phyloP scores from a whole-genome alignment of 345 rosid genomes.

The Populus ilicifolia region DNA sequence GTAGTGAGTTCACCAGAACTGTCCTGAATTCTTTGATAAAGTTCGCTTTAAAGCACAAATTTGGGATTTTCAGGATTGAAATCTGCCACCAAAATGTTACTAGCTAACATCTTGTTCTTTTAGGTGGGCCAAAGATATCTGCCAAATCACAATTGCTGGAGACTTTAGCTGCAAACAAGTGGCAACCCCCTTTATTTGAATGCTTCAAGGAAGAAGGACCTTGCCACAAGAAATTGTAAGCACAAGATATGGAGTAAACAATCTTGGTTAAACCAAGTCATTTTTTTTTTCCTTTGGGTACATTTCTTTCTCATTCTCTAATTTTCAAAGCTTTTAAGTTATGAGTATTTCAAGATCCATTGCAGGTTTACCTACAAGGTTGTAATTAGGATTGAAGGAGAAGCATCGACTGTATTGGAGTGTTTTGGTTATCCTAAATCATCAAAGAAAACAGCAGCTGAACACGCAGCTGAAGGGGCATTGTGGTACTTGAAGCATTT shows the following conservation, averaged over 20 bases:
- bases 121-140: conserved; percentile 25
- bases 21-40: neutral
- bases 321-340: neutral
- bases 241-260: neutral
- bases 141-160: conserved; percentile 44
- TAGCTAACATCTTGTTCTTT: neutral
- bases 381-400: conserved; percentile 31
- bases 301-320: no score
- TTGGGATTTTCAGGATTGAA: neutral
- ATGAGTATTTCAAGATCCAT: neutral
- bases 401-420: conserved; percentile 27
- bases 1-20: no score
- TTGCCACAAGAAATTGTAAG: conserved; percentile 44
- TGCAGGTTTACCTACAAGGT: conserved; percentile 49
- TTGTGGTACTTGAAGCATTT: conserved; percentile 53
- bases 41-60: conserved; percentile 9
- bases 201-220: conserved; percentile 52
- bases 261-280: neutral
- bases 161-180: conserved; percentile 40
- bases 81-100: neutral
- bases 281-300: neutral
- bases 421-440: conserved; percentile 40
- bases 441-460: conserved; percentile 54
- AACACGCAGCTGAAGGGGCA: conserved; percentile 67
- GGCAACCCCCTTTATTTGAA: conserved; percentile 51